These are phyloP conservation scores for Claviceps africana DNA, from an alignment of 2,329 filamentous ascomycete genomes.

Conservation along the genomic window DNA sequence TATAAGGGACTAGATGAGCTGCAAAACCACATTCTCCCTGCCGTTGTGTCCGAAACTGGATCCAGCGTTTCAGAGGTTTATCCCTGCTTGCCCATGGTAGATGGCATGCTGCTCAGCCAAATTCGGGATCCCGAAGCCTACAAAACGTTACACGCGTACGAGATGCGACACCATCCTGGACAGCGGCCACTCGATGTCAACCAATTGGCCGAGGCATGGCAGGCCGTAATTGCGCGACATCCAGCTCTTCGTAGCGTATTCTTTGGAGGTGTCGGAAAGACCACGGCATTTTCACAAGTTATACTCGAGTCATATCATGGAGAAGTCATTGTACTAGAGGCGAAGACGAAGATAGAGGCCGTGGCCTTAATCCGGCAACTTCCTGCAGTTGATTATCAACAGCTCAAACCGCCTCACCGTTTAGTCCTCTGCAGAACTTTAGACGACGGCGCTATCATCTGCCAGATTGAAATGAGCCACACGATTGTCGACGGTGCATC, in stretches of 20 bases:
- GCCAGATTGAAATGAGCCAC: slow-evolving; percentile 22
- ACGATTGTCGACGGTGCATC: slow-evolving; percentile 21
- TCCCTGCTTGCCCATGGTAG: slow-evolving; percentile 24
- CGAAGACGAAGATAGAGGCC: not conserved
- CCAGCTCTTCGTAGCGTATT: slow-evolving; percentile 6
- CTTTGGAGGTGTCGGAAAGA: slow-evolving; percentile 1
- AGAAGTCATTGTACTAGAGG: not conserved
- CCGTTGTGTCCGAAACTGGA: slow-evolving; percentile 7
- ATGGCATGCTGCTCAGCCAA: slow-evolving; percentile 22
- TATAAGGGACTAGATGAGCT: slow-evolving; percentile 17
- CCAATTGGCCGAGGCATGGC: slow-evolving; percentile 8
- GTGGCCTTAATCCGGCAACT: not conserved
- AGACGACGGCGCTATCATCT: slow-evolving; percentile 7
- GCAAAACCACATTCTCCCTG: slow-evolving; percentile 9
- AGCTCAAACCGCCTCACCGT: slow-evolving; percentile 2
- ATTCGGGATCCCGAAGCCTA: slow-evolving; percentile 6
- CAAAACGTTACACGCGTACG: slow-evolving; percentile 10
- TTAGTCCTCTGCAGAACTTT: not conserved
- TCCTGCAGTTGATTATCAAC: slow-evolving; percentile 1
- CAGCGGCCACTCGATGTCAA: slow-evolving; percentile 1
- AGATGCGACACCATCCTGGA: slow-evolving; percentile 3
- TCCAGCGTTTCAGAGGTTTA: slow-evolving; percentile 20
- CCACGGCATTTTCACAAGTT: slow-evolving; percentile 3
- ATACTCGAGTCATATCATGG: slow-evolving; percentile 1
- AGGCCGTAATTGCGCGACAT: slow-evolving; percentile 5